Percentiles rank a stretch among this genome's conserved stretches.
These are phyloP conservation scores for Kluyveromyces nonfermentans DNA, from an alignment of 805 yeast genomes.

Conservation along the genomic window DNA sequence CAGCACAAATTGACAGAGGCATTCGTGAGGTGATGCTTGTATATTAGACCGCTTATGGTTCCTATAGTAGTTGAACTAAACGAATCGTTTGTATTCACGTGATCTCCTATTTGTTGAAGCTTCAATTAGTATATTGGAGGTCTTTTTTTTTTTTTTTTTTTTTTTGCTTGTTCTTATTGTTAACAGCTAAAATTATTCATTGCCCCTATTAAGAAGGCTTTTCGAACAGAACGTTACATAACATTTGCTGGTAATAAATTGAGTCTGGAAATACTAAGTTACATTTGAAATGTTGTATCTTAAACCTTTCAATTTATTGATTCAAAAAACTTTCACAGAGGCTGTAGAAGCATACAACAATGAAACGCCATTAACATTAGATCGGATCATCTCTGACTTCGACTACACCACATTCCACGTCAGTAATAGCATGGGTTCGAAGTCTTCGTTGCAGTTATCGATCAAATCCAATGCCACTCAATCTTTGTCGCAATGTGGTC, in stretches of 20 bases:
- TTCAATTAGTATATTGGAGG: background rate
- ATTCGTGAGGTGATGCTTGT: too few species aligned
- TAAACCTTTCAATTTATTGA: conserved; percentile 72
- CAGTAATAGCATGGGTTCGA: conserved; percentile 62
- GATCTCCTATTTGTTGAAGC: background rate
- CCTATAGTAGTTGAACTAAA: too few species aligned
- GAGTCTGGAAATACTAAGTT: too few species aligned
- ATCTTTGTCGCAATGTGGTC: conserved; percentile 15
- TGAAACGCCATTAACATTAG: conserved; percentile 39
- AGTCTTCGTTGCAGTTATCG: conserved; percentile 32
- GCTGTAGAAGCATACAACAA: conserved; percentile 24
- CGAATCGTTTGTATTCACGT: too few species aligned
- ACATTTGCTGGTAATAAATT: background rate
- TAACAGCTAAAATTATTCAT: too few species aligned
- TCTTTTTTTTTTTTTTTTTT: too few species aligned
- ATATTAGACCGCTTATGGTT: too few species aligned
- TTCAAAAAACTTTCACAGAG: conserved; percentile 72
- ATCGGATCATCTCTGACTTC: conserved; percentile 87
- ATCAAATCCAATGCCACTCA: conserved; percentile 28
- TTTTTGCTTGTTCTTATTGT: too few species aligned
- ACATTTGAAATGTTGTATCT: conserved; percentile 59
- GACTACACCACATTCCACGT: conserved; percentile 93
- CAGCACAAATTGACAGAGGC: too few species aligned
- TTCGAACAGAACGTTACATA: too few species aligned
- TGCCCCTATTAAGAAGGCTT: background rate